These are phyloP conservation scores for Odonthalia washingtoniensis DNA, from an alignment of 31 red algal species.

Conservation along the genomic window DNA sequence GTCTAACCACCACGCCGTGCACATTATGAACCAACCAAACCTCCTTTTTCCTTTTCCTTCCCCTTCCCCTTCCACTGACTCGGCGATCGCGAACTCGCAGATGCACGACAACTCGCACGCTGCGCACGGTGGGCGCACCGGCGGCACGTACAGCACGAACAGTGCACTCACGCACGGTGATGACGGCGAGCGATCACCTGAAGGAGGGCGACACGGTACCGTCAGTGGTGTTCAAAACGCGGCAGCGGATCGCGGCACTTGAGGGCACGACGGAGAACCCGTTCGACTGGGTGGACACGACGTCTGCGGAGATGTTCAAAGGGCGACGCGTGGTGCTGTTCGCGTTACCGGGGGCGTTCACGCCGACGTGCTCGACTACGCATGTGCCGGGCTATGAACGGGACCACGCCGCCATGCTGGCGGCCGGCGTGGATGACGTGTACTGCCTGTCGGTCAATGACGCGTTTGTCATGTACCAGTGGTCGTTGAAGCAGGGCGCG, in stretches of 20 bases:
- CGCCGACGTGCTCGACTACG: constrained; percentile 45
- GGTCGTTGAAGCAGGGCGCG: background rate
- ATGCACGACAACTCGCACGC: no score
- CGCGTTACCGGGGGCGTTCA: constrained; percentile 77
- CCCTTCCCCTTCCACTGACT: no score
- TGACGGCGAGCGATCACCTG: no score
- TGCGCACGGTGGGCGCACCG: no score
- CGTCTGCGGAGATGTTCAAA: constrained; percentile 31
- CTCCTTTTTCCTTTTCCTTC: no score
- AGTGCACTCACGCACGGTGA: no score
- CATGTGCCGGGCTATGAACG: background rate
- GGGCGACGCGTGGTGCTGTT: constrained; percentile 68
- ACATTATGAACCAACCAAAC: no score
- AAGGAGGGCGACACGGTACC: constrained; percentile 48
- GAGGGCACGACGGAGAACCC: background rate
- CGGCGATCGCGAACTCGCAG: no score
- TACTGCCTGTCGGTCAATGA: constrained; percentile 71
- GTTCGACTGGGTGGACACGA: background rate
- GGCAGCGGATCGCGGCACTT: background rate
- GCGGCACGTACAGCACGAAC: no score
- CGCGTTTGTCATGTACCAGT: constrained; percentile 69
- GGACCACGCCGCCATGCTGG: constrained; percentile 28
- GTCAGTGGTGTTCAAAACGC: constrained; percentile 19
- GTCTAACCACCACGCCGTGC: no score
- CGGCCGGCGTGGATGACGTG: constrained; percentile 62